Evolutionary conservation across 2,329 filamentous ascomycete genomes (phyloP), one percentile per base, ranked within the genome.

Genomic region (Arthrobotrys entomopaga): DNA sequence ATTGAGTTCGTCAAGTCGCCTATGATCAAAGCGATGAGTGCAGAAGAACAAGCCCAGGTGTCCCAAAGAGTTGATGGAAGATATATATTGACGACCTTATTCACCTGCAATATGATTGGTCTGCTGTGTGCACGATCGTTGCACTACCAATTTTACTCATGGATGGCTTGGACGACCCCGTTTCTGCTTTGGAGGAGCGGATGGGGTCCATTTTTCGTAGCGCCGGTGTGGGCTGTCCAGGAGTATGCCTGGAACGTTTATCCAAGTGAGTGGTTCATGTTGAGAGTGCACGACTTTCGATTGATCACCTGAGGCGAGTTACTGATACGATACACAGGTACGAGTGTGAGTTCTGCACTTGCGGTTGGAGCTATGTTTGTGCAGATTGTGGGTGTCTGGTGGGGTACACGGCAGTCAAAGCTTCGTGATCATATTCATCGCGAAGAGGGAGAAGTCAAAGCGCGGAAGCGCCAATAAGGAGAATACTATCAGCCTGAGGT

Each of bases 161-260:
- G 96, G 84, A 86, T 96, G 72, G 91, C 91, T 26, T 97, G 93
- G 93, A 87, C 90, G 13, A 92, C 91, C 5, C 93, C 93, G 0
- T 96, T 91, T 81, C 84, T 97, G 76, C 86, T 97, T 60, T 97
- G 93, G 92, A 87, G 88, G 79, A 87, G 89, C 65, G 89, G 89
- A 0, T 83, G 89, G 73, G 88, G 90, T 78, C 89, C 90, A 0
- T 80, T 90, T 10, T 79, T 90, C 34, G 87, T 92, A 77, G 89
- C 89, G 79, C 82, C 82, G 2, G 82, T 93, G 8, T 97, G 91
- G 90, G 86, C 84, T 2, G 84, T 87, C 71, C 93, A 97, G 82
- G 93, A 97, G 81, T 93, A 90, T 89, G 92, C 91, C 11, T 97
- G 93, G 93, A 96, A 97, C 78, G 88, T 93, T 8, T 97, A 91